phyloP scores from a whole-genome alignment of 805 yeast species.

The Spathaspora passalidarum region DNA sequence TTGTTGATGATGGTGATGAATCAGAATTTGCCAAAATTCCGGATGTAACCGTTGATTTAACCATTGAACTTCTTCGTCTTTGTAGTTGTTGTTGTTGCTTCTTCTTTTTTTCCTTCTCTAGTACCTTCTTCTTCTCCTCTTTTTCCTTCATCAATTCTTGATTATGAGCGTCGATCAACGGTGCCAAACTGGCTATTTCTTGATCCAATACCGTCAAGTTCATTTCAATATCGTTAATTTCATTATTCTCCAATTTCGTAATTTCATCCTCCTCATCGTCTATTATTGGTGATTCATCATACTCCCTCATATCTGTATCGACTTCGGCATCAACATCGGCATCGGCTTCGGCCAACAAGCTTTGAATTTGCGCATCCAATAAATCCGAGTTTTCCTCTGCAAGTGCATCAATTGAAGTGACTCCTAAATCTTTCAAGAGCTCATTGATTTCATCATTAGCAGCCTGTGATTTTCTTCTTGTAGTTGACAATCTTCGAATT shows the following conservation, averaged over 20 bases:
- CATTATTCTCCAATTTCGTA: conserved; percentile 17
- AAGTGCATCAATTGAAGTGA: conserved; percentile 25
- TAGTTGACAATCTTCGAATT: conserved; percentile 29
- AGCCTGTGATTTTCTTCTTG: conserved; percentile 37
- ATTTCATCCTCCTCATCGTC: conserved; percentile 34
- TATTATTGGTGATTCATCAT: conserved; percentile 22
- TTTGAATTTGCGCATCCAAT: conserved; percentile 31
- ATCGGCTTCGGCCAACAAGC: conserved; percentile 24
- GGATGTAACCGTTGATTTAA: background rate
- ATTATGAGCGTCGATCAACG: conserved; percentile 36
- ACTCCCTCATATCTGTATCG: conserved; percentile 13
- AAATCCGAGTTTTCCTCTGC: conserved; percentile 23
- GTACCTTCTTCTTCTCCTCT: conserved; percentile 16
- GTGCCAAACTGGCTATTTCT: conserved; percentile 39
- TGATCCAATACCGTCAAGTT: conserved; percentile 34
- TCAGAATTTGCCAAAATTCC: conserved; percentile 9
- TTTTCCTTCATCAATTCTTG: conserved; percentile 22
- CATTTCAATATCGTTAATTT: conserved; percentile 18
- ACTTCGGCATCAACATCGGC: conserved; percentile 11
- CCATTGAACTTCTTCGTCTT: conserved; percentile 6
- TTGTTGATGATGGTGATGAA: conserved; percentile 23
- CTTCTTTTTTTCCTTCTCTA: conserved; percentile 20
- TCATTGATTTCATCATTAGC: conserved; percentile 39
- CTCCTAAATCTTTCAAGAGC: conserved; percentile 35
- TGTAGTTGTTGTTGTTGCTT: conserved; percentile 13